phyloP scores from a whole-genome alignment of 371 early-diverging fungal genomes.

The Circinella minor region DNA sequence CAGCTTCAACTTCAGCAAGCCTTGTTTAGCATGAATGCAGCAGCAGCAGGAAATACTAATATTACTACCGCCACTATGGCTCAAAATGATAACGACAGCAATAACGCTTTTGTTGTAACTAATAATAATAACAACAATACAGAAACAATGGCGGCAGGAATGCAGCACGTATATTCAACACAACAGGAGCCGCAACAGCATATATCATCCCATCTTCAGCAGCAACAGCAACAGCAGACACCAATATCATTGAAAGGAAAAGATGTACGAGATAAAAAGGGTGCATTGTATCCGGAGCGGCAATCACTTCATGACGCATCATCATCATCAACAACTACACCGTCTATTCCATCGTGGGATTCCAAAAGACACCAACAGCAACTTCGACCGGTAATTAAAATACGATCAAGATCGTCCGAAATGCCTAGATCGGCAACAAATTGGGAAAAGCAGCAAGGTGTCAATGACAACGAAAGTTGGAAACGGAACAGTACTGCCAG shows the following conservation, averaged over 20 bases:
- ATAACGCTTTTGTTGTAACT: not conserved
- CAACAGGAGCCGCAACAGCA: not conserved
- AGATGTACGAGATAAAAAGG: not conserved
- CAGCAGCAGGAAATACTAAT: not conserved
- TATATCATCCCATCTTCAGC: not conserved
- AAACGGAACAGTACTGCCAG: not conserved
- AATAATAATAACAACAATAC: too few species aligned
- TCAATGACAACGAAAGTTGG: not conserved
- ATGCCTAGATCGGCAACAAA: not conserved
- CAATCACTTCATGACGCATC: not conserved
- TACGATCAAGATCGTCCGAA: not conserved
- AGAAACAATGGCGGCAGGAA: too few species aligned
- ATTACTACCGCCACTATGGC: too few species aligned
- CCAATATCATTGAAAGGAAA: not conserved
- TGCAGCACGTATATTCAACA: not conserved
- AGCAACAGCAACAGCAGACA: conserved; percentile 3
- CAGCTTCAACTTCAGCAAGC: conserved; percentile 13
- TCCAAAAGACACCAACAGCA: not conserved
- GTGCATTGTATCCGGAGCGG: not conserved
- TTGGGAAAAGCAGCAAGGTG: not conserved
- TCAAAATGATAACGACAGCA: too few species aligned
- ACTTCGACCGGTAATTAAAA: not conserved
- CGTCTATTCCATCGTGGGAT: not conserved
- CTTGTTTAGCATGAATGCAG: not conserved
- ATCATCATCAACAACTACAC: not conserved